phyloP scores from a whole-genome alignment of 225 moss, liverwort and hornwort genomes.

The Takakia lepidozioides region DNA sequence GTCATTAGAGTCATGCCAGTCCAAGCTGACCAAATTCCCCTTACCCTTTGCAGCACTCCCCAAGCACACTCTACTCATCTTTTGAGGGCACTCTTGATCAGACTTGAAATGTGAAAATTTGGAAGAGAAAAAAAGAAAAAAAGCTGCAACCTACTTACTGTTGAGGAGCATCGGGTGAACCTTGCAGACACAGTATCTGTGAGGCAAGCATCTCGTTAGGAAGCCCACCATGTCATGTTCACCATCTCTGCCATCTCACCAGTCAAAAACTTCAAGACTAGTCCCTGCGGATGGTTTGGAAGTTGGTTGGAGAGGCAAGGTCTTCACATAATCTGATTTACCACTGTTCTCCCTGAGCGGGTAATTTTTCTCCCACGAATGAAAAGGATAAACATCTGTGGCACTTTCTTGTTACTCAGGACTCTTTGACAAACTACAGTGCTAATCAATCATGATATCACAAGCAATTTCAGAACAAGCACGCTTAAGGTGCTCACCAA shows the following conservation, averaged over 20 bases:
- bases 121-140: constrained; percentile 9
- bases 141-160: constrained; percentile 69
- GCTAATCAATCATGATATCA: neutral
- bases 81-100: neutral
- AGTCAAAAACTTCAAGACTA: no score
- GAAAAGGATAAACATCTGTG: no score
- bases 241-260: neutral
- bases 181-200: constrained; percentile 93
- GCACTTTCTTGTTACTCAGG: no score
- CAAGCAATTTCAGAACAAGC: neutral
- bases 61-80: no score
- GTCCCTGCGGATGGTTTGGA: neutral
- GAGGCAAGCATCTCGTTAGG: constrained; percentile 23
- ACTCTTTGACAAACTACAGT: no score
- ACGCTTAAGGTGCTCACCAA: no score
- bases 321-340: no score
- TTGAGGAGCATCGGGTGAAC: constrained; percentile 85
- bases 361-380: no score
- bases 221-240: constrained; percentile 9
- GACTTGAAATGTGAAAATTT: neutral
- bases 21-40: no score
- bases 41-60: no score
- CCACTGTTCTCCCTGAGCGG: no score
- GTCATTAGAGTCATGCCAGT: no score
- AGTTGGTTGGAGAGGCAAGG: neutral